Conservation (phyloP, 2,329 filamentous ascomycete genomes). For the Chrysoporthe austroafricana region DNA sequence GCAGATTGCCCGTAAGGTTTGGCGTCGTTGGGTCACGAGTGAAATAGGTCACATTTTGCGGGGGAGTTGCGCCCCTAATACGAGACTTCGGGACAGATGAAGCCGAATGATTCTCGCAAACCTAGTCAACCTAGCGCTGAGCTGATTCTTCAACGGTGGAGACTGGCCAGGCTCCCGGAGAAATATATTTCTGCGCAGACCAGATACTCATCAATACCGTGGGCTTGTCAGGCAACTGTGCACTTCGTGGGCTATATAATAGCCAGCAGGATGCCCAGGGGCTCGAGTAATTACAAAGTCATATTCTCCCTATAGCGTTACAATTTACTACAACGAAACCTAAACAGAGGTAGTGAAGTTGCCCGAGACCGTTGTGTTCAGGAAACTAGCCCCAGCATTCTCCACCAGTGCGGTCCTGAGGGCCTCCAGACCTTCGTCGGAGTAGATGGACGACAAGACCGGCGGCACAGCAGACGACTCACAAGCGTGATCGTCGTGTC, state of each 20-base stretch:
- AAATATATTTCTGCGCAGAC: neutral
- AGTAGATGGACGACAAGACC: slow-evolving; percentile 25
- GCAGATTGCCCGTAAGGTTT: neutral
- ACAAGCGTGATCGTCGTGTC: slow-evolving; percentile 14
- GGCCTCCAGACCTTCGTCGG: slow-evolving; percentile 12
- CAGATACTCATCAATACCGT: neutral
- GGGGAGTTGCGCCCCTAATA: neutral
- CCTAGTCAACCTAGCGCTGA: neutral
- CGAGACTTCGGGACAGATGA: neutral
- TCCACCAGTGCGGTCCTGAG: slow-evolving; percentile 10
- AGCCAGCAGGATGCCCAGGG: too few relatives aligned
- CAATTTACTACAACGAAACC: neutral
- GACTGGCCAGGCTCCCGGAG: neutral
- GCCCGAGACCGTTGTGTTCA: slow-evolving; percentile 23
- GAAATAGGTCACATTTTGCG: neutral
- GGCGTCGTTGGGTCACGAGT: neutral
- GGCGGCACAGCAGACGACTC: slow-evolving; percentile 20
- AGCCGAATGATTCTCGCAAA: neutral
- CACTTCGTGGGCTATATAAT: neutral
- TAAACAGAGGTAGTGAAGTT: slow-evolving; percentile 5
- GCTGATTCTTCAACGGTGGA: too few relatives aligned
- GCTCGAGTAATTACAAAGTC: too few relatives aligned
- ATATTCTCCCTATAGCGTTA: neutral
- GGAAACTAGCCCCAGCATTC: slow-evolving; percentile 15
- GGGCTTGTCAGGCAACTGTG: neutral